phyloP scores from a whole-genome alignment of 129 eudicot species.

The Lonicera japonica region DNA sequence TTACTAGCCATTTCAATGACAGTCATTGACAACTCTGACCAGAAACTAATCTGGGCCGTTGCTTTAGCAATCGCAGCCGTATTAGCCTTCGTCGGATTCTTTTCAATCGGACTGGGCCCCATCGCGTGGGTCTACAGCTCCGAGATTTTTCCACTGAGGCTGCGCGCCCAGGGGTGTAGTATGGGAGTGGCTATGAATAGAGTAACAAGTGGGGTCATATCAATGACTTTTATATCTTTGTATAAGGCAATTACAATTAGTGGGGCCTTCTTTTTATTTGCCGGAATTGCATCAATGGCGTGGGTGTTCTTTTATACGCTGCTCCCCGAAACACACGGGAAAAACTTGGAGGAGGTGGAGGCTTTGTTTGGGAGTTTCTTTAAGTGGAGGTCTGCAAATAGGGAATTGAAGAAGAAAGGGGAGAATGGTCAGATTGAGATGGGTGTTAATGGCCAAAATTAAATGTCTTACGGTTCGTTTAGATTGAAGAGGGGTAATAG shows the following conservation, averaged over 20 bases:
- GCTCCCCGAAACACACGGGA: conserved; percentile 14
- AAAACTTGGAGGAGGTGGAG: conserved; percentile 7
- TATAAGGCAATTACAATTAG: conserved; percentile 4
- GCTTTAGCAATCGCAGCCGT: neutral
- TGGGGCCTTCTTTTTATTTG: conserved; percentile 12
- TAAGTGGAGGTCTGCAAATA: neutral
- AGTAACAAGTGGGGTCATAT: conserved; percentile 2
- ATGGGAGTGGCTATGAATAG: conserved; percentile 1
- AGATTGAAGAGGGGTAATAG: no score
- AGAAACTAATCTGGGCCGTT: conserved; percentile 5
- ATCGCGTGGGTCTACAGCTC: conserved; percentile 11
- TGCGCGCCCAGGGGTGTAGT: conserved; percentile 5
- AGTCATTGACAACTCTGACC: neutral
- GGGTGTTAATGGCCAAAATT: neutral
- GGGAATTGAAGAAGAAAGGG: conserved; percentile 1
- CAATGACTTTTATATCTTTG: conserved; percentile 13
- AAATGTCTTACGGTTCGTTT: no score
- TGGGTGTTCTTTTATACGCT: conserved; percentile 4
- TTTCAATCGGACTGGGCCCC: conserved; percentile 11
- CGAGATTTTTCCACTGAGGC: conserved; percentile 5
- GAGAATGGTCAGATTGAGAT: neutral
- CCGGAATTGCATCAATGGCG: neutral
- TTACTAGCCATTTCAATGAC: neutral
- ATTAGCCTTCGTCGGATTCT: neutral
- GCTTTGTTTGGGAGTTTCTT: conserved; percentile 1